phyloP scores from a whole-genome alignment of 2,329 filamentous ascomycete species.

The Hysterium pulicare region DNA sequence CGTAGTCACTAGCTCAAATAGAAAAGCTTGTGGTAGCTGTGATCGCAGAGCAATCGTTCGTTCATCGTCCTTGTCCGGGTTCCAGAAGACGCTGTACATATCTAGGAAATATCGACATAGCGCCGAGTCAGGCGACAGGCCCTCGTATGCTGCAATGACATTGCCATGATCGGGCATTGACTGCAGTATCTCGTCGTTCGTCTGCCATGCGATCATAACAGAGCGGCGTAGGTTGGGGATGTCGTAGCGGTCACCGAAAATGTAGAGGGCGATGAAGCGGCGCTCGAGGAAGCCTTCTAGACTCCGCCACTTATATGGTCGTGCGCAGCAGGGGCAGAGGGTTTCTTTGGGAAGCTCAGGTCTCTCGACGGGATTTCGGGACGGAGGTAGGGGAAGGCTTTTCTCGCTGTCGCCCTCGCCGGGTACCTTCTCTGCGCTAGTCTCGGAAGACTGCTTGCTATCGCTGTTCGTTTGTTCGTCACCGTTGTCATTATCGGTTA shows the following conservation, averaged over 20 bases:
- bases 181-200: constrained; percentile 34
- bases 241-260: constrained; percentile 31
- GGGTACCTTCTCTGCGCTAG: constrained; percentile 26
- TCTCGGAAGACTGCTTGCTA: constrained; percentile 8
- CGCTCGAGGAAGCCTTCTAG: constrained; percentile 36
- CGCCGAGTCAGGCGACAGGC: constrained; percentile 25
- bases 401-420: constrained; percentile 29
- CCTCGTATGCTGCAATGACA: constrained; percentile 33
- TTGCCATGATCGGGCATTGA: constrained; percentile 37
- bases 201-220: constrained; percentile 33
- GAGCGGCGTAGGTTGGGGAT: constrained; percentile 31
- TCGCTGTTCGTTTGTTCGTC: constrained; percentile 12
- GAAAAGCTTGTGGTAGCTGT: constrained; percentile 31
- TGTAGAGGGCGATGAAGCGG: constrained; percentile 33
- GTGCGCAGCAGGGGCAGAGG: constrained; percentile 32
- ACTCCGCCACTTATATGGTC: constrained; percentile 35
- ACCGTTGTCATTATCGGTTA: constrained; percentile 17
- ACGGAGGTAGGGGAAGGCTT: constrained; percentile 16
- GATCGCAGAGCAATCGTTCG: constrained; percentile 27
- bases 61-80: constrained; percentile 31
- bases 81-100: constrained; percentile 37
- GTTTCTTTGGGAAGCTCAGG: constrained; percentile 34
- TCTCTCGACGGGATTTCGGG: constrained; percentile 28
- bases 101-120: constrained; percentile 35
- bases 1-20: constrained; percentile 32